phyloP scores from a whole-genome alignment of 495 filamentous ascomycete species.

The Venustampulla echinocandica region DNA sequence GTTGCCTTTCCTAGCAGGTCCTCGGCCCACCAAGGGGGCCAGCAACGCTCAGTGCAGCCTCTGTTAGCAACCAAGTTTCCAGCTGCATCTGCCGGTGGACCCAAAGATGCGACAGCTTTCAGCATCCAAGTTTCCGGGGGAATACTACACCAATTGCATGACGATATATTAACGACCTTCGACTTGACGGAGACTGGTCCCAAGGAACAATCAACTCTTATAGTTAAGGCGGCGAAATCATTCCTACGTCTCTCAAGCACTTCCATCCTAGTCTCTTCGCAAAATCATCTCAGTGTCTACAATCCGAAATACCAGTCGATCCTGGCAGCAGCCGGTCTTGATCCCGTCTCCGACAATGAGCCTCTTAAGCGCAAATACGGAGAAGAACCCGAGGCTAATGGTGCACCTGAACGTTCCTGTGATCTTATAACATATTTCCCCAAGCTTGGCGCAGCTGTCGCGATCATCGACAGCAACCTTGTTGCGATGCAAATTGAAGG shows the following conservation, averaged over 20 bases:
- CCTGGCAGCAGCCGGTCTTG: slow-evolving; percentile 43
- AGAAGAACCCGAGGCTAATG: slow-evolving; percentile 9
- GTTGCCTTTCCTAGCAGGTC: slow-evolving; percentile 30
- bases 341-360: slow-evolving; percentile 2
- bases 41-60: slow-evolving; percentile 16
- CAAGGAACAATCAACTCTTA: slow-evolving; percentile 10
- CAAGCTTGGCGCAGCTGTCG: slow-evolving; percentile 53
- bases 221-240: slow-evolving; percentile 31
- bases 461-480: slow-evolving; percentile 45
- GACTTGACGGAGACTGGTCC: slow-evolving; percentile 31
- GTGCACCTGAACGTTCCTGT: slow-evolving; percentile 22
- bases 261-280: slow-evolving; percentile 37
- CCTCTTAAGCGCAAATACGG: slow-evolving; percentile 15
- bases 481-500: slow-evolving; percentile 57
- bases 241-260: slow-evolving; percentile 45
- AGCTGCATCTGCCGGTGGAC: background rate
- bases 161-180: slow-evolving; percentile 38
- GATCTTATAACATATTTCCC: slow-evolving; percentile 52
- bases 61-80: slow-evolving; percentile 13
- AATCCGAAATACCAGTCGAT: slow-evolving; percentile 60
- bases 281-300: slow-evolving; percentile 42
- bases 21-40: background rate
- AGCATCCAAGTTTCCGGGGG: slow-evolving; percentile 49
- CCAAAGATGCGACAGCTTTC: slow-evolving; percentile 23
- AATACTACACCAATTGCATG: slow-evolving; percentile 41